Evolutionary conservation across 305 asterid genomes (phyloP).

Genomic region (Fraxinus sp.): DNA sequence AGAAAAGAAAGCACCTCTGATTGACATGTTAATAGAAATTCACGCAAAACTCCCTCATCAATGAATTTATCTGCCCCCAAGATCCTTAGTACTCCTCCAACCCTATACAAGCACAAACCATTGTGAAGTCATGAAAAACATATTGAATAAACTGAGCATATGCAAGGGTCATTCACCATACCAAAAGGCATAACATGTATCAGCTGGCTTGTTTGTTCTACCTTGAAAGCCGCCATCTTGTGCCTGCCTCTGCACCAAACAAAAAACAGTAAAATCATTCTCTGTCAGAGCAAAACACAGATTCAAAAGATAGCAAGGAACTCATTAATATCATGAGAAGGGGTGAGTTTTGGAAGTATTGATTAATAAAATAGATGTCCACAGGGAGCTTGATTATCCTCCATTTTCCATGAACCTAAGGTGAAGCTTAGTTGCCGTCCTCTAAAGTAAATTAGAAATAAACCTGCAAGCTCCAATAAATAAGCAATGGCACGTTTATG

Average conservation of each 20-base stretch:
- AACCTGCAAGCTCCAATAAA: conserved; percentile 54
- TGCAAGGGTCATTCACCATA: conserved; percentile 10
- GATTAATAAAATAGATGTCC: not conserved
- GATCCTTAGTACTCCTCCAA: conserved; percentile 80
- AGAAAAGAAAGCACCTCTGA: conserved; percentile 58
- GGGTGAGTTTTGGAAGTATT: not conserved
- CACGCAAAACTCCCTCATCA: conserved; percentile 56
- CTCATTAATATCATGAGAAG: not conserved
- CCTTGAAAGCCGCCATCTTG: conserved; percentile 54
- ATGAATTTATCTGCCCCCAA: conserved; percentile 71
- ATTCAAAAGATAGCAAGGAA: not conserved
- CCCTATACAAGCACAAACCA: conserved; percentile 42
- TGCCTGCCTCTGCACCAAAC: conserved; percentile 44
- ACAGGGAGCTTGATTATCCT: not conserved
- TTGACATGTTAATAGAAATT: conserved; percentile 74
- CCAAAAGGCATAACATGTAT: conserved; percentile 59
- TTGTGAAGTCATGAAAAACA: conserved; percentile 16
- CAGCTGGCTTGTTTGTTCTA: conserved; percentile 44
- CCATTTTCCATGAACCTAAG: not conserved
- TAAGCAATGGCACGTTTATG: conserved; percentile 42
- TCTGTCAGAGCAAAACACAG: not conserved
- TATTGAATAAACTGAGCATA: not conserved
- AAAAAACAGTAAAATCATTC: not conserved
- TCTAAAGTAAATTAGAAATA: conserved; percentile 13
- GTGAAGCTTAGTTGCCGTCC: not conserved